Conservation (phyloP, 495 filamentous ascomycete genomes). For the Trichocladium antarcticum region DNA sequence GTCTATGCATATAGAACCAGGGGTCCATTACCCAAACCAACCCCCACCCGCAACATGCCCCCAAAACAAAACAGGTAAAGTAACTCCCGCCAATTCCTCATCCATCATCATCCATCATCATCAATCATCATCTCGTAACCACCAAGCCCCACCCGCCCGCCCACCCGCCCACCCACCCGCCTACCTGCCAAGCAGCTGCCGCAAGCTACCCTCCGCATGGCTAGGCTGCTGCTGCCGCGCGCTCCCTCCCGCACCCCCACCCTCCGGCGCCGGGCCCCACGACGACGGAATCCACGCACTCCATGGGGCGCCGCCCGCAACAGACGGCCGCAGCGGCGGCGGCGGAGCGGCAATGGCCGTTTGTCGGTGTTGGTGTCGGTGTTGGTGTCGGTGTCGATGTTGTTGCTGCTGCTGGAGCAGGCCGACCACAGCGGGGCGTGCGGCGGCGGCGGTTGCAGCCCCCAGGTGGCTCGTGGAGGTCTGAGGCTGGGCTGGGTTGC, state of each 20-base stretch:
- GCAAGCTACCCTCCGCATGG: constrained; percentile 24
- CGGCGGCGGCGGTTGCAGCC: constrained; percentile 19
- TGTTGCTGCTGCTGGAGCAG: background rate
- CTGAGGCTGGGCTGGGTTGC: constrained; percentile 39
- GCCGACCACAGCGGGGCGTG: background rate
- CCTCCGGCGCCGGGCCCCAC: background rate
- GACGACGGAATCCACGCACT: constrained; percentile 24
- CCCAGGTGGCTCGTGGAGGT: constrained; percentile 33
- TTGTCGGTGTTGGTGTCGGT: background rate
- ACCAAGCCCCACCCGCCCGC: too few relatives aligned
- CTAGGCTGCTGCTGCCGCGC: constrained; percentile 5
- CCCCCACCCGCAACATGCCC: too few relatives aligned
- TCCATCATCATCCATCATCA: too few relatives aligned
- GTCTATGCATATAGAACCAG: too few relatives aligned
- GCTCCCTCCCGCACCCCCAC: too few relatives aligned
- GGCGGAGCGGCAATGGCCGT: too few relatives aligned
- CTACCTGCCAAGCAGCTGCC: constrained; percentile 16
- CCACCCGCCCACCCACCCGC: background rate
- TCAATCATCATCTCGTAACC: too few relatives aligned
- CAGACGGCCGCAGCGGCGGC: background rate
- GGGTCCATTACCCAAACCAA: too few relatives aligned
- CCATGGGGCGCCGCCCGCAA: constrained; percentile 7
- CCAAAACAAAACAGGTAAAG: too few relatives aligned
- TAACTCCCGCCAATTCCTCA: too few relatives aligned
- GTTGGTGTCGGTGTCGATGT: background rate